Conservation (phyloP, 2,329 filamentous ascomycete species). For the Sporothrix dimorphospora region DNA sequence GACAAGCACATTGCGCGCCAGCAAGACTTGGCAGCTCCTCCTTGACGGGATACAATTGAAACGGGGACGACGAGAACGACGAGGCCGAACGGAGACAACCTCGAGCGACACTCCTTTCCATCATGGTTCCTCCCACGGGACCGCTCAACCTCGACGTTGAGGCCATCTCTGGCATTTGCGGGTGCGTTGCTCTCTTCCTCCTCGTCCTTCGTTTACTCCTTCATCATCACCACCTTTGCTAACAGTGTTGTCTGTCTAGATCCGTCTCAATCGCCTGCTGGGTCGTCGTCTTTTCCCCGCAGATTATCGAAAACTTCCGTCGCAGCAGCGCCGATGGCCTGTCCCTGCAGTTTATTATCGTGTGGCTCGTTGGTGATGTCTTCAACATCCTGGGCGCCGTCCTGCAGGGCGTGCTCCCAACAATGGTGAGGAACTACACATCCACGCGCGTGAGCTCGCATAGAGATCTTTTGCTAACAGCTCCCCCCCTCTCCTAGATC, state of each 20-base stretch:
- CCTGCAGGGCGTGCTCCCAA: conserved; percentile 74
- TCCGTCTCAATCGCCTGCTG: conserved; percentile 97
- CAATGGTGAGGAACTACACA: conserved; percentile 65
- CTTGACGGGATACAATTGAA: not conserved
- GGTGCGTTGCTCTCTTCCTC: conserved; percentile 53
- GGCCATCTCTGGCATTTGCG: conserved; percentile 89
- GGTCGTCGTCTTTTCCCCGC: conserved; percentile 96
- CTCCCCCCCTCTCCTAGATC: conserved; percentile 29
- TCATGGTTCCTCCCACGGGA: conserved; percentile 59
- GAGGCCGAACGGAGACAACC: not conserved
- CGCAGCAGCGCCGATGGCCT: conserved; percentile 36
- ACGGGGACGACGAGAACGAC: not conserved
- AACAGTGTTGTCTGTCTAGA: conserved; percentile 14
- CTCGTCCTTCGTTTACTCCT: not conserved
- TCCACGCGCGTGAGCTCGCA: no score
- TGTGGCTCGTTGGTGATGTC: conserved; percentile 86
- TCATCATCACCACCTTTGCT: conserved; percentile 30
- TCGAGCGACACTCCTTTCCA: not conserved
- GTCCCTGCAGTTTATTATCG: conserved; percentile 74
- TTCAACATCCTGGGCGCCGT: conserved; percentile 40
- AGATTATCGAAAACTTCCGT: conserved; percentile 62
- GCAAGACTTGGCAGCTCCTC: not conserved
- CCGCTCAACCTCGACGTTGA: conserved; percentile 79
- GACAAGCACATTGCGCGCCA: not conserved
- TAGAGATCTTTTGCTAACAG: not conserved